Conservation (phyloP, 148 eudicot species). For the Polygonum maritimum region DNA sequence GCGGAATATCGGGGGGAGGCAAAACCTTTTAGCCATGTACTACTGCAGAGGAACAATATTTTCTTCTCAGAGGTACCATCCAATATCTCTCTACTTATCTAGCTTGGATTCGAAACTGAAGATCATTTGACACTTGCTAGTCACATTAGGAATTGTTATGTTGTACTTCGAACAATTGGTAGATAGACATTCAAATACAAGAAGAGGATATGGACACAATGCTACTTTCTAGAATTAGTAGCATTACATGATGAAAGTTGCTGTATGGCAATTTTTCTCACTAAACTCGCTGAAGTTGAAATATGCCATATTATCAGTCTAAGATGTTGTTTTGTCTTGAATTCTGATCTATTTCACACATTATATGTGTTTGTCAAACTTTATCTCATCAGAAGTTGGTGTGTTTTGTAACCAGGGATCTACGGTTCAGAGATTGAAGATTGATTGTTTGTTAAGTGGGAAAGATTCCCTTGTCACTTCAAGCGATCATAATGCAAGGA, state of each 20-base stretch:
- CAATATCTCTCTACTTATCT: background rate
- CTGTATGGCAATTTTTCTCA: background rate
- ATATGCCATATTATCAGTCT: background rate
- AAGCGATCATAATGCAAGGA: conserved; percentile 51
- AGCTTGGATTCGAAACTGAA: background rate
- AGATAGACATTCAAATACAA: background rate
- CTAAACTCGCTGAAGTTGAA: background rate
- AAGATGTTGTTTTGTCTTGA: background rate
- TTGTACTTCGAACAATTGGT: background rate
- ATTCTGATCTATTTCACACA: conserved; percentile 6
- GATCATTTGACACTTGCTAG: background rate
- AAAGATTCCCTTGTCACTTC: conserved; percentile 19
- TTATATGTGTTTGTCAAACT: background rate
- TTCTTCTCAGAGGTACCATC: conserved; percentile 43
- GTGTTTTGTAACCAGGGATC: conserved; percentile 39
- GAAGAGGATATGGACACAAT: too few species aligned
- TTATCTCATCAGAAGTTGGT: background rate
- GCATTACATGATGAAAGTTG: too few species aligned
- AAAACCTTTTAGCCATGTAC: conserved; percentile 30
- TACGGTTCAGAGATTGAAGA: conserved; percentile 21
- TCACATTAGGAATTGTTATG: background rate
- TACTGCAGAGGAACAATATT: conserved; percentile 26
- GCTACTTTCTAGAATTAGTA: too few species aligned
- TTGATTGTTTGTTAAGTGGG: conserved; percentile 24
- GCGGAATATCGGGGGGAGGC: conserved; percentile 18